These are phyloP conservation scores for Trichocladium uniseriatum DNA, from an alignment of 495 filamentous ascomycete species.

Conservation along the genomic window DNA sequence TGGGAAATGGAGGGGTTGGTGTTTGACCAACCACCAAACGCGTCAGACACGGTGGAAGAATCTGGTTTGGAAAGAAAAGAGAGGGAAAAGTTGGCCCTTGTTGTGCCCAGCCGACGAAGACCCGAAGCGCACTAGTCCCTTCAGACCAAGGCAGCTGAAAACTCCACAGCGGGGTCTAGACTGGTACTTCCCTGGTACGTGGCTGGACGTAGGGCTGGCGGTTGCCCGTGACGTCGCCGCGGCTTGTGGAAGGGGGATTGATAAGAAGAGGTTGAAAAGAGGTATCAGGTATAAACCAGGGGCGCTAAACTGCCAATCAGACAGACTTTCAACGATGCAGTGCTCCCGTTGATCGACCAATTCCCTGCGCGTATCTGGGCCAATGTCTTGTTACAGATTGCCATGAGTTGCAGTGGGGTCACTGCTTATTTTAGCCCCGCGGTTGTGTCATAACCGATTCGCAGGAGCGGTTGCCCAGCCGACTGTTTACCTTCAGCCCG, in stretches of 20 bases:
- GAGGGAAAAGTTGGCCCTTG: background rate
- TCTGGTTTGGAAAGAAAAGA: background rate
- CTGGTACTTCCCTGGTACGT: background rate
- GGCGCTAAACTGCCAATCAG: too few relatives aligned
- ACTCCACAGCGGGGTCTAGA: constrained; percentile 9
- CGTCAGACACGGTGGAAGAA: constrained; percentile 4
- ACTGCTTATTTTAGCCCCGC: constrained; percentile 13
- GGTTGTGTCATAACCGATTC: constrained; percentile 18
- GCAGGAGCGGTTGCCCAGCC: constrained; percentile 25
- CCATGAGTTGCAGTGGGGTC: background rate
- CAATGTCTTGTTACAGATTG: constrained; percentile 4
- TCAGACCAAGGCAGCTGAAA: constrained; percentile 14
- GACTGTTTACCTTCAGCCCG: constrained; percentile 25
- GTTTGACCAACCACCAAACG: background rate
- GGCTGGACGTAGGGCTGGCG: constrained; percentile 3
- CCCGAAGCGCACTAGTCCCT: constrained; percentile 11
- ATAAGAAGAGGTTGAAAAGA: too few relatives aligned
- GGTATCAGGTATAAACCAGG: too few relatives aligned
- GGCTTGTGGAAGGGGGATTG: too few relatives aligned
- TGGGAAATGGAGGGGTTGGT: background rate
- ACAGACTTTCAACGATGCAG: too few relatives aligned
- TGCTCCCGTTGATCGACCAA: too few relatives aligned
- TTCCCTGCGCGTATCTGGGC: background rate
- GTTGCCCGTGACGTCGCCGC: background rate
- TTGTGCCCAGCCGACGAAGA: constrained; percentile 3